Evolutionary conservation across 1,284 basidiomycete species (phyloP).

Genomic region (Ustilago esculenta): DNA sequence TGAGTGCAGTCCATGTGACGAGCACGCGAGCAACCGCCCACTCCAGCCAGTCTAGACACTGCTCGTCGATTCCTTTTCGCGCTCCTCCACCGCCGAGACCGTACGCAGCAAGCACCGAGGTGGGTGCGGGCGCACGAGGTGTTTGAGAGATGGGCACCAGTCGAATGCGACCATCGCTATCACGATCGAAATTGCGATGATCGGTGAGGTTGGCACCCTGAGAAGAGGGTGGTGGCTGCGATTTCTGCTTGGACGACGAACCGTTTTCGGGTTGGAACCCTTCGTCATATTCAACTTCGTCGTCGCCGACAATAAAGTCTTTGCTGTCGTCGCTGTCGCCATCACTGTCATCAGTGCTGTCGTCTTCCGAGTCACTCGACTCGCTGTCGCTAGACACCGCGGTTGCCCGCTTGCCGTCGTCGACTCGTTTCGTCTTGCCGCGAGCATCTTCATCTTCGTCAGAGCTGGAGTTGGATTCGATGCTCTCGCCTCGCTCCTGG

Average conservation of each 20-base stretch:
- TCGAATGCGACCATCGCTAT: conserved; percentile 15
- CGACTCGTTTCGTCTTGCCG: neutral
- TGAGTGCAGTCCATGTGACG: conserved; percentile 29
- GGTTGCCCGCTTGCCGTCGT: neutral
- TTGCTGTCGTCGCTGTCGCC: conserved; percentile 14
- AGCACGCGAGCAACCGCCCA: conserved; percentile 39
- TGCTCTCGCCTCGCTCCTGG: conserved; percentile 16
- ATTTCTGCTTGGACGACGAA: neutral
- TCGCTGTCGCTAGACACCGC: conserved; percentile 6
- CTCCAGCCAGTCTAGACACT: conserved; percentile 45
- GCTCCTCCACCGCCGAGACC: conserved; percentile 9
- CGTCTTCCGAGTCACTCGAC: conserved; percentile 1
- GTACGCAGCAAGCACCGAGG: conserved; percentile 16
- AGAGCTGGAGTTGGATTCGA: conserved; percentile 5
- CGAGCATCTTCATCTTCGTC: conserved; percentile 3
- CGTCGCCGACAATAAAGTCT: conserved; percentile 38
- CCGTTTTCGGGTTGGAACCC: conserved; percentile 9
- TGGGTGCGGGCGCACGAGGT: neutral
- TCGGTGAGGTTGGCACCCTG: neutral
- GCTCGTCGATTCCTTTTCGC: conserved; percentile 28
- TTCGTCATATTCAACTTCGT: conserved; percentile 38
- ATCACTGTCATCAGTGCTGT: conserved; percentile 5
- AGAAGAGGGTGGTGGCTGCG: neutral
- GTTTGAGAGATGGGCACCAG: conserved; percentile 16
- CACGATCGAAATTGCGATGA: conserved; percentile 2